Evolutionary conservation across 2,329 filamentous ascomycete genomes (phyloP).

Genomic region (Lecanicillium sp.): DNA sequence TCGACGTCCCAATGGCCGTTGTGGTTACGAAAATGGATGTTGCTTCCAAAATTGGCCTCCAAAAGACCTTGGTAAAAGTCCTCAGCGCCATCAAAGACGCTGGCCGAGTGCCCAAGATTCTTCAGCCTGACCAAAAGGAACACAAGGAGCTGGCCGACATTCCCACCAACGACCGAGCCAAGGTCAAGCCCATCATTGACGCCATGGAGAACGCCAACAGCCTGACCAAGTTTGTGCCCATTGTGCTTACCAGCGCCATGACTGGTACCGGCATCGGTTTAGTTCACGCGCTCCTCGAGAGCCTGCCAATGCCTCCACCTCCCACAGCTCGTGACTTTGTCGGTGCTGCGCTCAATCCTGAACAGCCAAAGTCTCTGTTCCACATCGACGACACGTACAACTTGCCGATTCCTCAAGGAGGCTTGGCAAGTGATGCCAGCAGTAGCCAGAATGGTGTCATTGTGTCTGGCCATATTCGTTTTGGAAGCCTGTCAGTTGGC

Average conservation of each 20-base stretch:
- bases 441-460: conserved; percentile 55
- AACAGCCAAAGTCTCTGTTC: conserved; percentile 63
- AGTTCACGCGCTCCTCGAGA: conserved; percentile 73
- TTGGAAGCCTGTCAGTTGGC: conserved; percentile 70
- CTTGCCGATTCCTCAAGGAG: conserved; percentile 54
- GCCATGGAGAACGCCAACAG: conserved; percentile 39
- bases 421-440: conserved; percentile 16
- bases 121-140: conserved; percentile 51
- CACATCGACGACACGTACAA: conserved; percentile 89
- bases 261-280: conserved; percentile 76
- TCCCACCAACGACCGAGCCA: conserved; percentile 47
- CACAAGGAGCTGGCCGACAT: conserved; percentile 51
- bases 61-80: conserved; percentile 64
- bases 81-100: conserved; percentile 71
- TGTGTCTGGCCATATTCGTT: conserved; percentile 77
- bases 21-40: conserved; percentile 89
- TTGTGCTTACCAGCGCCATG: conserved; percentile 81
- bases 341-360: conserved; percentile 50
- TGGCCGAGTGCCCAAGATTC: conserved; percentile 66
- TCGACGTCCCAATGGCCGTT: conserved; percentile 71
- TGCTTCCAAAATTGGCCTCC: conserved; percentile 66
- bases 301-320: conserved; percentile 61
- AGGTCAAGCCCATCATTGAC: conserved; percentile 51
- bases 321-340: conserved; percentile 49
- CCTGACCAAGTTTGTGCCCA: conserved; percentile 60